Evolutionary conservation across 208 protist genomes (phyloP), one percentile per base, ranked within the genome.

Genomic region (Trypanosoma congolense): DNA sequence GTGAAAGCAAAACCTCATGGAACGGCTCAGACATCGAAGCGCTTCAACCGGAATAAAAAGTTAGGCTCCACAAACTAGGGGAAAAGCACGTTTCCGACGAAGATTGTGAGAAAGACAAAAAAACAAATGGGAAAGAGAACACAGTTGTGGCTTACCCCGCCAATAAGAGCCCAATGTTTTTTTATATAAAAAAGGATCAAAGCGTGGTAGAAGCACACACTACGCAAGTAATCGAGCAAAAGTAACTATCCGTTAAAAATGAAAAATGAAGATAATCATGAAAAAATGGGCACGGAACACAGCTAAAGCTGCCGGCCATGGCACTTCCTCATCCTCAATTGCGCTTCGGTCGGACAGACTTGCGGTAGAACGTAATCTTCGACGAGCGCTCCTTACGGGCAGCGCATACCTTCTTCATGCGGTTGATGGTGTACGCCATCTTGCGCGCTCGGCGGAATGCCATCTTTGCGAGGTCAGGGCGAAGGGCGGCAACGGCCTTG

Each of bases 341-440:
- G 56, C 74, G 72, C 74, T 83, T 87, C 35, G 80, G 62, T 56
- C 84, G 84, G 35, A 84, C 76, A 12, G 71, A 29, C 75, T 81
- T 92, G 77, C 78, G 84, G 43, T 75, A 66, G 69, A 88, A 92
- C 50, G 40, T 77, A 57, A 64, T 72, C 65, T 81, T 86, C 58
- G 74, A 58, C 16, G 83, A 92, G 75, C 65, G 80, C 52, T 65
- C 83, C 83, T 92, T 92, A 75, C 80, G 79, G 36, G 80, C 80
- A 31, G 77, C 83, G 10, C 43, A 31, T 19, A 92, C 75, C 73
- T 86, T 86, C 42, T 56, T 62, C 45, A 73, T 80, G 78, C 73
- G 80, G 60, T 58, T 72, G 29, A 56, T 47, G 30, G 87, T 75
- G 68, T 49, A 56, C 12, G 84, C 77, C 57, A 92, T 69, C 65